phyloP scores from a whole-genome alignment of 257 asterid genomes.

The Primulina tabacum region DNA sequence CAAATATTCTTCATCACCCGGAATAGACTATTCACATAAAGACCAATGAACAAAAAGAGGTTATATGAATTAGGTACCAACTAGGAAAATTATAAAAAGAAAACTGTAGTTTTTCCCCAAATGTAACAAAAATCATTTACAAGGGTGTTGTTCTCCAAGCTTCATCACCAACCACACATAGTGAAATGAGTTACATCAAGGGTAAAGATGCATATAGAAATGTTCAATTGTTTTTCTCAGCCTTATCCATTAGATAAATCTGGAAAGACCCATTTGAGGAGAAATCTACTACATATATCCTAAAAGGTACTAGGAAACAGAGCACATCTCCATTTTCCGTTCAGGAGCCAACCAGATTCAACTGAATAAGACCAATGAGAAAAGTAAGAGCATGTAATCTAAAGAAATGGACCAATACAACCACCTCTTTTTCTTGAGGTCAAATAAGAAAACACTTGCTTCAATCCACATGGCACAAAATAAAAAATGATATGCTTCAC shows the following conservation, averaged over 20 bases:
- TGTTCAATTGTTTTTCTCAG: neutral
- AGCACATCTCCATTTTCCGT: neutral
- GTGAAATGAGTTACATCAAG: neutral
- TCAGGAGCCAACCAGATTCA: neutral
- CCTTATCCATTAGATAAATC: neutral
- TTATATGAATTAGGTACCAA: neutral
- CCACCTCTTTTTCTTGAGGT: conserved; percentile 12
- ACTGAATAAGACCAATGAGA: neutral
- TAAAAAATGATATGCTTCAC: conserved; percentile 36
- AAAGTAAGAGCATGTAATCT: neutral
- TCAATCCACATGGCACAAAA: conserved; percentile 15
- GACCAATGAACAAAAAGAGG: neutral
- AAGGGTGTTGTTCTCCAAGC: conserved; percentile 3
- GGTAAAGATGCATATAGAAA: neutral
- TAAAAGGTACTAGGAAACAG: neutral
- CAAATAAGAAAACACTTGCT: conserved; percentile 16
- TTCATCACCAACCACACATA: neutral
- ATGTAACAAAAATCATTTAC: neutral
- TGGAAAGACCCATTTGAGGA: neutral
- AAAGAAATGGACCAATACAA: neutral
- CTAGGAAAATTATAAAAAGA: neutral
- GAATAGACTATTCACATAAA: neutral
- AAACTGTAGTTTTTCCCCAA: neutral
- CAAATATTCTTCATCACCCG: neutral
- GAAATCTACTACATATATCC: neutral